Evolutionary conservation across 768 basidiomycete genomes (phyloP).

Genomic region (Russula griseocarnosa): DNA sequence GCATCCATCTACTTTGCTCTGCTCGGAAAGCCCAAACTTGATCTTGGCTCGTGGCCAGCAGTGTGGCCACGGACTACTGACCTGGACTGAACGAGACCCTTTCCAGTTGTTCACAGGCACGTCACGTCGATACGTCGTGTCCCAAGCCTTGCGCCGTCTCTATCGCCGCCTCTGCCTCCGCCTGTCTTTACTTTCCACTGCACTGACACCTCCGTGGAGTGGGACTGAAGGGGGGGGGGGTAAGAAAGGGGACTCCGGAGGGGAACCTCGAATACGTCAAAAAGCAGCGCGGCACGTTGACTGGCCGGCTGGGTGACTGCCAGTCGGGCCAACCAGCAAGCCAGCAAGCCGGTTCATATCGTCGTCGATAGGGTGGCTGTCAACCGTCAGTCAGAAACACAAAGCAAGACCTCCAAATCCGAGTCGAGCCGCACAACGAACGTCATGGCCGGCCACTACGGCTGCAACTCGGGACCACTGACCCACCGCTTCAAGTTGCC

Average conservation of each 20-base stretch:
- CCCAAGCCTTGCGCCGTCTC: not conserved
- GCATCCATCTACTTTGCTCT: not conserved
- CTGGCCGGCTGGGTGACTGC: too few relatives aligned
- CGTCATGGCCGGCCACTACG: too few relatives aligned
- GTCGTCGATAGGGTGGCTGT: not conserved
- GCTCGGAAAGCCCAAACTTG: not conserved
- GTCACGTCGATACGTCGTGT: not conserved
- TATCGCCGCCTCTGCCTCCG: not conserved
- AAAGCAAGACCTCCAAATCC: too few relatives aligned
- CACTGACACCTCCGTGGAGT: too few relatives aligned
- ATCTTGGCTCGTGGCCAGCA: not conserved
- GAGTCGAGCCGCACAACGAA: too few relatives aligned
- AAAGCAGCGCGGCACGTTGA: not conserved
- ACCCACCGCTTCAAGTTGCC: too few relatives aligned
- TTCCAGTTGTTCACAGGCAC: slow-evolving; percentile 19
- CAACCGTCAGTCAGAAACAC: not conserved
- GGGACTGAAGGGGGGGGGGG: too few relatives aligned
- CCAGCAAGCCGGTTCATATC: not conserved
- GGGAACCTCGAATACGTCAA: not conserved
- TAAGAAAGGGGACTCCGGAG: too few relatives aligned
- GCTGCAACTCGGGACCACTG: too few relatives aligned
- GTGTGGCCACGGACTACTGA: too few relatives aligned
- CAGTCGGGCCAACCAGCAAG: not conserved
- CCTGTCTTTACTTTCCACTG: too few relatives aligned
- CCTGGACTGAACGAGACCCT: too few relatives aligned